Percentiles rank a stretch among this genome's conserved stretches.
phyloP scores from a whole-genome alignment of 164 flowering plant genomes.

The Nymphaea thermarum region DNA sequence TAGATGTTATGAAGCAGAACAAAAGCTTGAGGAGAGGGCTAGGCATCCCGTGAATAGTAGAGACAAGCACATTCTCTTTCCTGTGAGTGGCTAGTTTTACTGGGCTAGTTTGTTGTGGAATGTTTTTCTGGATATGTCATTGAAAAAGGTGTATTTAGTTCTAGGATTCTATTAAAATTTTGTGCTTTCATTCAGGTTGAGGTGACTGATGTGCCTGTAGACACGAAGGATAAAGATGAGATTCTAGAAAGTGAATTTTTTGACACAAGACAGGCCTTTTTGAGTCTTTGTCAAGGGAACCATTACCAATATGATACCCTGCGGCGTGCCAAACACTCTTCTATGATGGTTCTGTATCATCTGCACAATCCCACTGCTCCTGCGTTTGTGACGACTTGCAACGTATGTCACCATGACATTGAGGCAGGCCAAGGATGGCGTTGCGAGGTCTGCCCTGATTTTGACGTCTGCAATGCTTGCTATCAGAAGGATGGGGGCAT shows the following conservation, averaged over 20 bases:
- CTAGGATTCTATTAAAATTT: background rate
- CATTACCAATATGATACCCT: conserved; percentile 99
- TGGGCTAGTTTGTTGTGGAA: background rate
- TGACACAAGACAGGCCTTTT: conserved; percentile 96
- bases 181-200: conserved; percentile 45
- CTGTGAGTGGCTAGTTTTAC: conserved; percentile 32
- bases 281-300: conserved; percentile 97
- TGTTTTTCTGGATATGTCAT: background rate
- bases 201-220: conserved; percentile 65
- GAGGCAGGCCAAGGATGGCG: conserved; percentile 99
- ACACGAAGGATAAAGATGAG: conserved; percentile 91
- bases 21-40: conserved; percentile 73
- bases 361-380: conserved; percentile 99
- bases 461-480: conserved; percentile 85
- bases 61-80: conserved; percentile 58
- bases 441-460: conserved; percentile 97
- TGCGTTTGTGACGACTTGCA: conserved; percentile 92
- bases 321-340: conserved; percentile 96
- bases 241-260: conserved; percentile 97
- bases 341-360: conserved; percentile 99
- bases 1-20: conserved; percentile 85
- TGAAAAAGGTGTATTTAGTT: background rate
- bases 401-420: conserved; percentile 67
- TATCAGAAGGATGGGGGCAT: conserved; percentile 69
- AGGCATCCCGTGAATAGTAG: conserved; percentile 74